Base-by-base conservation (phyloP, 179 eudicot genomes). In the Spergularia azorica region DNA sequence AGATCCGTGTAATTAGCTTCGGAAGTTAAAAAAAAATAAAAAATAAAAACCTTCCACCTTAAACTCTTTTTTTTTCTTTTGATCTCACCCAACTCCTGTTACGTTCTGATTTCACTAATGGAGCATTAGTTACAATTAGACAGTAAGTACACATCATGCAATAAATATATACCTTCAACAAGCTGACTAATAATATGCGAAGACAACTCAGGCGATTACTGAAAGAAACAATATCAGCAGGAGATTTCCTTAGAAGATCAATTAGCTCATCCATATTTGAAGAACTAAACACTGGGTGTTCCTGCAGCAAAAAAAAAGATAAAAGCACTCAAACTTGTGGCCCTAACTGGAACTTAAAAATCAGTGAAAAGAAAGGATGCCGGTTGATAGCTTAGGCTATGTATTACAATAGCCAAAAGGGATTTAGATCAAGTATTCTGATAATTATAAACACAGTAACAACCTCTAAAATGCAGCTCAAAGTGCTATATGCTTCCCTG, bases 381-480 rank as follows among this genome's bases (percentile, higher is more conserved):
- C 39, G 39, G 39, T 36, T 36, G 39, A 36, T 36, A 36, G 39
- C 39, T 36, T 36, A 36, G 39, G 39, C 39, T 36, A 36, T 67
- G 11, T 18, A 76, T 51, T 16, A 63, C 17, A 51, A 43, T 13
- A 17, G 20, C 26, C 14, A 54, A 17, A 54, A 41, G 52, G 51
- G 20, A 43, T 2, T 63, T 17, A 48, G 56, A 56, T 1, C 48
- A 56, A 62, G 64, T 46, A 50, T 20, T 55, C 9, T 14, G 16
- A 62, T 9, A 65, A 7, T 65, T 48, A 70, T 16, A 50, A 64
- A 9, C 12, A 18, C 50, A 80, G 46, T 9, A 76, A 83, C 67
- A 63, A 94, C 98, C 95, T 88, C 89, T 76, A 93, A 87, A 72
- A 93, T 84, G 74, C 81, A 88, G 87, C 89, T 85, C 79, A 95